phyloP scores from a whole-genome alignment of 1,139 yeast genomes.

The Yamadazyma atmosphaerica region DNA sequence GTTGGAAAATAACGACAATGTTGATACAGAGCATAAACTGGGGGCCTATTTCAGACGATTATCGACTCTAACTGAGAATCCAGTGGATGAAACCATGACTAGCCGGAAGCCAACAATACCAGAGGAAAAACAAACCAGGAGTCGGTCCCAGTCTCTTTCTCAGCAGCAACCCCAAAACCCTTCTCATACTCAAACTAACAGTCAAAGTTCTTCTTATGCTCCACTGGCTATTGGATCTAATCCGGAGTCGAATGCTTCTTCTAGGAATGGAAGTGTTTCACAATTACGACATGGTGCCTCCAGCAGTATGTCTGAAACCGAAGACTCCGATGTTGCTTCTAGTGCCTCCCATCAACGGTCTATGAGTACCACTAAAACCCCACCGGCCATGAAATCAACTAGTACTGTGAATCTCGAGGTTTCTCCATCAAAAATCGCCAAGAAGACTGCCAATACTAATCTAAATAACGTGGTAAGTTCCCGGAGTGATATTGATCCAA shows the following conservation, averaged over 20 bases:
- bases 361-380: slow-evolving; percentile 4
- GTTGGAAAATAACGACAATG: slow-evolving; percentile 40
- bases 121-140: not conserved
- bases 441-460: slow-evolving; percentile 1
- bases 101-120: not conserved
- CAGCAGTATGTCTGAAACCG: slow-evolving; percentile 9
- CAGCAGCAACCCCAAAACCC: slow-evolving; percentile 2
- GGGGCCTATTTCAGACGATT: slow-evolving; percentile 72
- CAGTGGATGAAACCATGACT: slow-evolving; percentile 29
- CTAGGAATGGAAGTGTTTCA: slow-evolving; percentile 15
- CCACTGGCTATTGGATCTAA: slow-evolving; percentile 10
- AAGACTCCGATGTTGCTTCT: slow-evolving; percentile 6
- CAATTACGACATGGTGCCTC: slow-evolving; percentile 8
- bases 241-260: slow-evolving; percentile 11
- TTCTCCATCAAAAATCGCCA: slow-evolving; percentile 11
- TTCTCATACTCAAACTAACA: not conserved
- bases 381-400: slow-evolving; percentile 7
- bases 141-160: not conserved
- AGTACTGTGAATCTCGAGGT: slow-evolving; percentile 7
- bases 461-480: not conserved
- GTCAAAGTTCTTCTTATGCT: slow-evolving; percentile 1
- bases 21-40: slow-evolving; percentile 49
- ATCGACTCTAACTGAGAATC: slow-evolving; percentile 66
- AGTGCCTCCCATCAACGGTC: slow-evolving; percentile 5
- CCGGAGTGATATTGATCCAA: slow-evolving; percentile 9